These are phyloP conservation scores for Globisporangium uncinulatum DNA, from an alignment of 352 stramenopile species.

Conservation along the genomic window DNA sequence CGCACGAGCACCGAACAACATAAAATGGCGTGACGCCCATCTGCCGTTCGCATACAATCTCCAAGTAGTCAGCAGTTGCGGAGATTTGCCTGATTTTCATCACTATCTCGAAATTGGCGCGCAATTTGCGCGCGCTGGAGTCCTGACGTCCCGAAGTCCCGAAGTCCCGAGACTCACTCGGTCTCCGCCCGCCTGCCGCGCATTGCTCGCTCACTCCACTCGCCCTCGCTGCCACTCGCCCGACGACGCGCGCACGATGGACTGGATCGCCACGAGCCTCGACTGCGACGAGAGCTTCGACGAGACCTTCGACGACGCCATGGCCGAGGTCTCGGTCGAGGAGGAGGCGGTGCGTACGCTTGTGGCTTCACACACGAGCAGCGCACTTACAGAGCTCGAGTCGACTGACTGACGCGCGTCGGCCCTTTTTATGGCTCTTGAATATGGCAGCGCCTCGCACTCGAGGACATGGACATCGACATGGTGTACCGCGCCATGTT, in stretches of 20 bases:
- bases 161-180: not conserved
- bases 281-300: slow-evolving; percentile 81
- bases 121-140: not conserved
- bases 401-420: not conserved
- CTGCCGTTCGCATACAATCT: not conserved
- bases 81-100: not conserved
- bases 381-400: too few relatives aligned
- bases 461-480: slow-evolving; percentile 74
- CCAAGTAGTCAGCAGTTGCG: not conserved
- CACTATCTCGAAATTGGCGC: not conserved
- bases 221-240: not conserved
- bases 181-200: not conserved
- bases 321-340: slow-evolving; percentile 34
- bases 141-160: too few relatives aligned
- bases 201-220: not conserved
- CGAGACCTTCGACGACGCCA: slow-evolving; percentile 32
- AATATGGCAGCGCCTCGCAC: slow-evolving; percentile 41
- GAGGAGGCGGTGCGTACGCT: slow-evolving; percentile 30
- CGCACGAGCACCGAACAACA: too few relatives aligned
- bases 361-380: not conserved
- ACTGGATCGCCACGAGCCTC: slow-evolving; percentile 59
- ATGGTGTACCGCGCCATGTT: slow-evolving; percentile 70
- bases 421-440: not conserved
- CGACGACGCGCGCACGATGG: slow-evolving; percentile 19
- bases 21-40: too few relatives aligned